Conservation (phyloP, 768 basidiomycete species). For the Mycena maculata region DNA sequence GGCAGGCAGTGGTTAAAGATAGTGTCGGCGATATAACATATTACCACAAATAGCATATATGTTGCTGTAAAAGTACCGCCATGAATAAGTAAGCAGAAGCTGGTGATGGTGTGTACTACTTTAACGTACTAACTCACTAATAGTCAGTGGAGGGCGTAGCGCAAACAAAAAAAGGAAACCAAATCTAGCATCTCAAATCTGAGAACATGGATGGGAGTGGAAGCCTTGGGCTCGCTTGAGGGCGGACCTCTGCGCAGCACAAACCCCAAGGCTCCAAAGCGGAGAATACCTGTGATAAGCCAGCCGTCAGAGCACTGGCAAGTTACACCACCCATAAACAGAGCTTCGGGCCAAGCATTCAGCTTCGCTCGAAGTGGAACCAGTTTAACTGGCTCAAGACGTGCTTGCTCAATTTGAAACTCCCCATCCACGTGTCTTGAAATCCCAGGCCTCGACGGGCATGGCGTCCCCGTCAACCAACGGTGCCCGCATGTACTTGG, state of each 20-base stretch:
- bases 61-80: no score
- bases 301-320: slow-evolving; percentile 1
- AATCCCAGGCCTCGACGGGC: no score
- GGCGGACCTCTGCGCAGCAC: not conserved
- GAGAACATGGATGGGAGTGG: slow-evolving; percentile 1
- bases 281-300: slow-evolving; percentile 14
- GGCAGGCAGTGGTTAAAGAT: no score
- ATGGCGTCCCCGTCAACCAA: no score
- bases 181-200: not conserved
- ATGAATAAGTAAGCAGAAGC: no score
- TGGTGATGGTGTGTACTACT: no score
- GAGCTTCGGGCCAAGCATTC: slow-evolving; percentile 3
- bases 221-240: not conserved
- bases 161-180: not conserved
- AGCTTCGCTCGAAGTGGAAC: not conserved
- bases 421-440: slow-evolving; percentile 14
- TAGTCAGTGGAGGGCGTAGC: not conserved
- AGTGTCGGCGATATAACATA: no score
- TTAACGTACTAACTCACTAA: no score
- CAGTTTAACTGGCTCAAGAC: slow-evolving; percentile 8
- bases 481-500: no score
- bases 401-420: slow-evolving; percentile 3
- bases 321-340: slow-evolving; percentile 5
- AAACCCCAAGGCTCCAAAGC: not conserved
- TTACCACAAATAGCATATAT: no score